Evolutionary conservation across 164 flowering plant genomes (phyloP).

Genomic region (Magnolia changhungtana): DNA sequence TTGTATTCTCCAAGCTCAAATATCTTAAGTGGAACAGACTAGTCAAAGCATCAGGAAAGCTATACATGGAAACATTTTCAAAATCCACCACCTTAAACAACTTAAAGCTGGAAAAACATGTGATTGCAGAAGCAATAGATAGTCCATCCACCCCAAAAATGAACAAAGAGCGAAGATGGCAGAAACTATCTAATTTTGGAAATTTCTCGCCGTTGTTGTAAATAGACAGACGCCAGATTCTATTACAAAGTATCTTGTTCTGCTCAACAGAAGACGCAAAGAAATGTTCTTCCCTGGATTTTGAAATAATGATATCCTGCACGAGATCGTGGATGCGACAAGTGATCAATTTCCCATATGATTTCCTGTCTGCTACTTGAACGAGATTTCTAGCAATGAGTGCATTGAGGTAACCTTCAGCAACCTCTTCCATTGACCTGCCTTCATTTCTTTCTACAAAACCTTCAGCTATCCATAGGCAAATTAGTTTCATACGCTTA

Average conservation of each 20-base stretch:
- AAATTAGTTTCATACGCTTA: not conserved
- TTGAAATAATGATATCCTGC: conserved; percentile 2
- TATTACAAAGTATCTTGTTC: conserved; percentile 2
- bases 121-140: not conserved
- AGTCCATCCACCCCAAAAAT: not conserved
- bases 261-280: not conserved
- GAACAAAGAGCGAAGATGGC: not conserved
- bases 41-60: not conserved
- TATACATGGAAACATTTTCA: not conserved
- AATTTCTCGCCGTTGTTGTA: conserved; percentile 2
- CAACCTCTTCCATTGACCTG: conserved; percentile 14
- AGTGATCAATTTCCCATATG: conserved; percentile 1
- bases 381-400: not conserved
- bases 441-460: not conserved
- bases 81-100: conserved; percentile 11
- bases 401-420: conserved; percentile 8
- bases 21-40: conserved; percentile 7
- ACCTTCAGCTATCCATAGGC: conserved; percentile 20
- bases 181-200: not conserved
- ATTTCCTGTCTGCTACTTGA: conserved; percentile 5
- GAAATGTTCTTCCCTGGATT: conserved; percentile 10
- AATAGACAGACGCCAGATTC: conserved; percentile 26
- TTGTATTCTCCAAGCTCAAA: conserved; percentile 9
- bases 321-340: conserved; percentile 17
- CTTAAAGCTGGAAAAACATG: not conserved